Conservation (phyloP, 768 basidiomycete genomes). For the Antrodiella citrinella region DNA sequence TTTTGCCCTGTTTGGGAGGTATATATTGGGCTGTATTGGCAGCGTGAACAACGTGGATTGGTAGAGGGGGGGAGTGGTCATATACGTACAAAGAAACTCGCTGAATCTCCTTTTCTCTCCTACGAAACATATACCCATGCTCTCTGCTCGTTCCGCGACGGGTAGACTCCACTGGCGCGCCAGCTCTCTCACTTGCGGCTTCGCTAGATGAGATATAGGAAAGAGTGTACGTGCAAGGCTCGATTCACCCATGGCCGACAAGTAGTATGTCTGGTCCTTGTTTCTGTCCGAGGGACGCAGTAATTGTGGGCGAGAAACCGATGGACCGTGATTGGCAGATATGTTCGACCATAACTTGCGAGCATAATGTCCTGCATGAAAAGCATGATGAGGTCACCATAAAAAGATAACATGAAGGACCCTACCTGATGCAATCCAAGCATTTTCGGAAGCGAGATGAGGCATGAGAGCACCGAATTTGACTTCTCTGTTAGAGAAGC, state of each 20-base stretch:
- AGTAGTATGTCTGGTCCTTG: constrained; percentile 93
- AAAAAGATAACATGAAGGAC: not conserved
- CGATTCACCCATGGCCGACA: constrained; percentile 66
- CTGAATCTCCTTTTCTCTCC: constrained; percentile 71
- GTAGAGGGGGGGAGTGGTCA: too few species aligned
- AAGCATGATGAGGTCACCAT: not conserved
- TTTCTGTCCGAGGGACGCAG: constrained; percentile 39
- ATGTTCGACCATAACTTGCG: constrained; percentile 43
- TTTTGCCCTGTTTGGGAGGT: constrained; percentile 55
- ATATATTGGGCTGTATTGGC: constrained; percentile 75
- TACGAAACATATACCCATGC: constrained; percentile 94
- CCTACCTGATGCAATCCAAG: constrained; percentile 80
- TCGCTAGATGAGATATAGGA: constrained; percentile 61
- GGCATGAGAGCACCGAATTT: constrained; percentile 85
- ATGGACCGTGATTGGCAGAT: constrained; percentile 1
- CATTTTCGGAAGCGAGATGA: constrained; percentile 33
- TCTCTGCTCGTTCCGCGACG: constrained; percentile 72
- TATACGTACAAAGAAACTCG: constrained; percentile 65
- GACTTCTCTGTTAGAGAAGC: constrained; percentile 51
- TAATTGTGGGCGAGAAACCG: constrained; percentile 26
- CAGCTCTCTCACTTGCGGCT: constrained; percentile 64
- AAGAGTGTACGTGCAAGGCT: constrained; percentile 68
- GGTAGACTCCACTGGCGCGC: constrained; percentile 56
- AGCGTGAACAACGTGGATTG: not conserved
- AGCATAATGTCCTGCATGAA: constrained; percentile 73